Evolutionary conservation across 768 basidiomycete genomes (phyloP).

Genomic region (Inosperma sp.): DNA sequence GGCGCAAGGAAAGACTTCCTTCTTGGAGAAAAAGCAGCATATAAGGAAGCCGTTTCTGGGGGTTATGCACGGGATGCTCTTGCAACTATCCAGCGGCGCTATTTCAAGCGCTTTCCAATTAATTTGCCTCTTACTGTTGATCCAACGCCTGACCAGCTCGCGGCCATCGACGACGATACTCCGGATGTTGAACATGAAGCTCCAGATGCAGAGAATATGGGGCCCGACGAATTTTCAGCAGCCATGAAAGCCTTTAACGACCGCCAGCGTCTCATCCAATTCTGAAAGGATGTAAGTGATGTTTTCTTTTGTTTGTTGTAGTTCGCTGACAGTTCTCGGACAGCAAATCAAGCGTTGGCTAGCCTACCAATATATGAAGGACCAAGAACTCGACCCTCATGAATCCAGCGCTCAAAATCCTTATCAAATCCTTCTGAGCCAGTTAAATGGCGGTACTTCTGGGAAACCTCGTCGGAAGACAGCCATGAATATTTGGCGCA

Average conservation of each 20-base stretch:
- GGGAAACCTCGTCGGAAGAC: constrained; percentile 6
- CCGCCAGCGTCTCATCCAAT: not conserved
- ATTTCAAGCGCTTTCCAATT: constrained; percentile 14
- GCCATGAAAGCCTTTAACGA: not conserved
- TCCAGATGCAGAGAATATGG: not conserved
- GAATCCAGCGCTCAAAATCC: constrained; percentile 10
- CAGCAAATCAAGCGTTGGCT: constrained; percentile 20
- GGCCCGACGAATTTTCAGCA: not conserved
- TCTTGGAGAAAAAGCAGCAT: not conserved
- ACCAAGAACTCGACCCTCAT: constrained; percentile 3
- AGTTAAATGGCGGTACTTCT: not conserved
- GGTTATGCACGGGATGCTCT: constrained; percentile 3
- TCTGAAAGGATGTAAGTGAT: not conserved
- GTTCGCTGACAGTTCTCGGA: not conserved
- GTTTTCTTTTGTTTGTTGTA: not conserved
- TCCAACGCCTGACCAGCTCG: constrained; percentile 6
- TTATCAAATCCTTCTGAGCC: constrained; percentile 2
- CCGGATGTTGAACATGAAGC: constrained; percentile 2
- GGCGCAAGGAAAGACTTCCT: not conserved
- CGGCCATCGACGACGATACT: constrained; percentile 4
- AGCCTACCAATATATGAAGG: constrained; percentile 14
- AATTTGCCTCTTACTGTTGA: constrained; percentile 3
- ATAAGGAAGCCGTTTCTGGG: constrained; percentile 2
- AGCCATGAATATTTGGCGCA: constrained; percentile 1
- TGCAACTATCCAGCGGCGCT: constrained; percentile 7